Percentiles rank a stretch among this genome's conserved stretches.
Evolutionary conservation across 2,329 filamentous ascomycete species (phyloP).

Genomic region (Nothophoma quercina): DNA sequence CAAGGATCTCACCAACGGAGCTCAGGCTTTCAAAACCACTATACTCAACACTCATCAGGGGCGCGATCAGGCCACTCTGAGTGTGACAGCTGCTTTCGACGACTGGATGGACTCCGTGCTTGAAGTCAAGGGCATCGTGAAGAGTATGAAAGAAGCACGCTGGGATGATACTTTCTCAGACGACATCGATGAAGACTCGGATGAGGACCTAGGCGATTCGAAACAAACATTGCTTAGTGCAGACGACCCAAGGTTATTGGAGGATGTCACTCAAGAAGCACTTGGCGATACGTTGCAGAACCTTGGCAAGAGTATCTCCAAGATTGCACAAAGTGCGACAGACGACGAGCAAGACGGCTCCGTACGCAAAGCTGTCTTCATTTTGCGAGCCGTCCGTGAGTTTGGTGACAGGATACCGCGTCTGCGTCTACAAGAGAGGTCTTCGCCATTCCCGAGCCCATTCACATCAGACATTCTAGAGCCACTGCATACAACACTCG

Average conservation of each 20-base stretch:
- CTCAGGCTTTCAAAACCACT: slow-evolving; percentile 71
- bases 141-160: slow-evolving; percentile 69
- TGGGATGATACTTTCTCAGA: slow-evolving; percentile 81
- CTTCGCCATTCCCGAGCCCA: slow-evolving; percentile 32
- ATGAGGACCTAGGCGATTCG: slow-evolving; percentile 74
- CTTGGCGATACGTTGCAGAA: slow-evolving; percentile 65
- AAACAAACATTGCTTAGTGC: slow-evolving; percentile 73
- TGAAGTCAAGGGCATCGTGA: slow-evolving; percentile 68
- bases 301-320: slow-evolving; percentile 64
- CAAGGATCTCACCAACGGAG: slow-evolving; percentile 71
- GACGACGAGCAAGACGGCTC: slow-evolving; percentile 55
- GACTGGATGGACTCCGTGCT: slow-evolving; percentile 79
- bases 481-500: slow-evolving; percentile 69
- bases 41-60: slow-evolving; percentile 76
- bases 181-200: slow-evolving; percentile 73
- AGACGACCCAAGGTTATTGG: slow-evolving; percentile 72
- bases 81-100: slow-evolving; percentile 69
- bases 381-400: slow-evolving; percentile 77
- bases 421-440: slow-evolving; percentile 42
- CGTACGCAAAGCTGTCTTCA: slow-evolving; percentile 62
- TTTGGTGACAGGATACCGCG: slow-evolving; percentile 65
- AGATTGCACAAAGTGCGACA: slow-evolving; percentile 62
- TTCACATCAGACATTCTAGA: slow-evolving; percentile 64
- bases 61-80: slow-evolving; percentile 70
- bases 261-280: slow-evolving; percentile 65